phyloP scores from a whole-genome alignment of 257 asterid genomes.

The Plectranthus barbatus region DNA sequence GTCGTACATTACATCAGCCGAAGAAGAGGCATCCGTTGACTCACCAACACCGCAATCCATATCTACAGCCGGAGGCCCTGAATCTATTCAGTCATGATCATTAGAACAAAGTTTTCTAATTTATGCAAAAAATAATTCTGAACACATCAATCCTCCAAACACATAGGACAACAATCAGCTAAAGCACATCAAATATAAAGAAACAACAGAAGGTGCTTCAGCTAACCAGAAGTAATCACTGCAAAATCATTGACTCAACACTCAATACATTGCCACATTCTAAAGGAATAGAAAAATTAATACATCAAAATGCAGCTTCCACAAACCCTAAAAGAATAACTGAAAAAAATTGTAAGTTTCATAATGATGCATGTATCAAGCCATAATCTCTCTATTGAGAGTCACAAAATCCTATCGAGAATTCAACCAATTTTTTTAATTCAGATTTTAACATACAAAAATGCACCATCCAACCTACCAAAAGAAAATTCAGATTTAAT shows the following conservation, averaged over 20 bases:
- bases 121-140: neutral
- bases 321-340: neutral
- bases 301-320: neutral
- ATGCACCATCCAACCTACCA: neutral
- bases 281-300: neutral
- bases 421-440: neutral
- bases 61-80: conserved; percentile 19
- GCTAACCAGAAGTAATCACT: neutral
- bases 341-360: neutral
- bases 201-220: neutral
- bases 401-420: neutral
- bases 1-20: conserved; percentile 36
- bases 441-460: neutral
- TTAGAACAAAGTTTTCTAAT: neutral
- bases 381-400: neutral
- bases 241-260: neutral
- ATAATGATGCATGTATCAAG: neutral
- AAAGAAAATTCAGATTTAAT: neutral
- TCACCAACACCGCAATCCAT: conserved; percentile 47
- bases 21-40: conserved; percentile 20
- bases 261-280: neutral
- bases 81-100: conserved; percentile 6
- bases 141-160: neutral
- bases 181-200: neutral
- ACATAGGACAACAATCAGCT: neutral